Base-by-base conservation (phyloP, 164 flowering plant species). In the Cinnamomum chago region DNA sequence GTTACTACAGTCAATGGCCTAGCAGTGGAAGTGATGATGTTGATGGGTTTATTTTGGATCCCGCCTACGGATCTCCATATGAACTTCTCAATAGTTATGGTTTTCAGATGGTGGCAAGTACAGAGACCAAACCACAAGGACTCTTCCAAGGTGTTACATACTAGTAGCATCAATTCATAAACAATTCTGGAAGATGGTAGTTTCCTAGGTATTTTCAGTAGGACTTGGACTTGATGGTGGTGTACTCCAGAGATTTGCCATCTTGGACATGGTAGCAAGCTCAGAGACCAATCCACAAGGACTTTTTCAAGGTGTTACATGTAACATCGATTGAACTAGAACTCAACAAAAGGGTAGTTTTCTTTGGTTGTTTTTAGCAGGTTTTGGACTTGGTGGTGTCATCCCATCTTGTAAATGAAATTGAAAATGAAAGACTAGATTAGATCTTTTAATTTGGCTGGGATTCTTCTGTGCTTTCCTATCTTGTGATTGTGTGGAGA, bases 131-230 rank as follows among this genome's bases (percentile, higher is more conserved):
- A 28, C n/a, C 73, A 58, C 65, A 71, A 58, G 67, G 69, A 9
- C n/a, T 77, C 28, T 28, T 58, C 65, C 72, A 68, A 77, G 68
- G 60, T 50, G 27, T 68, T 47, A 50, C 69, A 62, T 27, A 68
- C 65, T 68, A 62, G 70, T 71, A n/a, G 65, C 27, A 18, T n/a
- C 33, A 23, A 13, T 12, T 14, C 22, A 64, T 12, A 23, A 64
- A 25, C 28, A 64, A 2, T 23, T 64, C 27, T 4, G 14, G 28
- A 64, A 24, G 11, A 5, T 28, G 28, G 27, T 55, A 55, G 60
- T 3, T 66, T 20, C 12, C 5, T 66, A 25, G 17, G 40, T 25
- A 2, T 28, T 15, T 66, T 27, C 28, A 30, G 33, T 25, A 11
- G 20, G 47, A 13, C 1, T 66, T 66, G 40, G 40, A 35, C 35